These are phyloP conservation scores for Hypoxylon trugodes DNA, from an alignment of 495 filamentous ascomycete genomes.

Conservation along the genomic window DNA sequence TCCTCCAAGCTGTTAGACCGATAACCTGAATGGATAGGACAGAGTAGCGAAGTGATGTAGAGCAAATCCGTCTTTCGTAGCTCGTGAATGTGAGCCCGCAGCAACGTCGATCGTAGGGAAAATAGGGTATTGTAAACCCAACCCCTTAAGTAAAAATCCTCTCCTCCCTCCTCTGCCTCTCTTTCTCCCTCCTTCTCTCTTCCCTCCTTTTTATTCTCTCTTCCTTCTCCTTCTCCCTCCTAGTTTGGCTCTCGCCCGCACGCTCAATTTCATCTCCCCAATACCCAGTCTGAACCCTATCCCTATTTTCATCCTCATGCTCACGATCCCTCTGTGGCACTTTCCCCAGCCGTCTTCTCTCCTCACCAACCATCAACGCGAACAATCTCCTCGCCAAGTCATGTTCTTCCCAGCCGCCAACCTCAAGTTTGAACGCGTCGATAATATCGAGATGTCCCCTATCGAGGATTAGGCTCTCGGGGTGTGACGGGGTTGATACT, in stretches of 20 bases:
- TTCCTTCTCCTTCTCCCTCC: conserved; percentile 18
- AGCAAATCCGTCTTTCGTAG: no score
- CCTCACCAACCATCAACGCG: conserved; percentile 57
- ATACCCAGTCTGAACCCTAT: not conserved
- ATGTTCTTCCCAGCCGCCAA: conserved; percentile 56
- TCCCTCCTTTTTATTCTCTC: no score
- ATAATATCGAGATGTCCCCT: conserved; percentile 63
- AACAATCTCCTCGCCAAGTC: conserved; percentile 59
- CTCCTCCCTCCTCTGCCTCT: no score
- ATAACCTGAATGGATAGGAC: no score
- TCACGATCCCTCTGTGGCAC: not conserved
- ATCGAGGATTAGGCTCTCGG: conserved; percentile 51
- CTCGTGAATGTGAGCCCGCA: no score
- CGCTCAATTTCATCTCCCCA: no score
- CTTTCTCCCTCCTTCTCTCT: no score
- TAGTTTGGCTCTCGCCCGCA: no score
- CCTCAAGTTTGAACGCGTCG: conserved; percentile 52
- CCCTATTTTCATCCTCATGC: not conserved
- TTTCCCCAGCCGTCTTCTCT: conserved; percentile 44
- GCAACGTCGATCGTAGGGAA: no score
- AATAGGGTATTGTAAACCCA: no score
- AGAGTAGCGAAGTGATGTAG: no score
- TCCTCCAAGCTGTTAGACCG: no score
- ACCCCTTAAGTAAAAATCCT: not conserved
- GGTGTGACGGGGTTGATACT: conserved; percentile 45